Percentiles rank a stretch among this genome's conserved stretches.
phyloP scores from a whole-genome alignment of 2,329 filamentous ascomycete species.

The Phialocephala subalpina region DNA sequence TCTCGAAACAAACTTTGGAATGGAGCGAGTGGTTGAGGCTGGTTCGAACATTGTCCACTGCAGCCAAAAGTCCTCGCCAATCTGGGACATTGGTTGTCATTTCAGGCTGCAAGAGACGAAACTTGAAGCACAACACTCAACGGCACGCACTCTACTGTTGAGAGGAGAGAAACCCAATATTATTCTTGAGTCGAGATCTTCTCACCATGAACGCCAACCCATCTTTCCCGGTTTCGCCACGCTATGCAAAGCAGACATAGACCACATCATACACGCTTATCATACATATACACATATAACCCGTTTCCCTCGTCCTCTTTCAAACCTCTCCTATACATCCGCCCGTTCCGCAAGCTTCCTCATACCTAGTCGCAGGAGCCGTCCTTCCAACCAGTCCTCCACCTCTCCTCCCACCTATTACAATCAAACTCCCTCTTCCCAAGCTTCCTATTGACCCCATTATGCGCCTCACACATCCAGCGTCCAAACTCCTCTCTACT shows the following conservation, averaged over 20 bases:
- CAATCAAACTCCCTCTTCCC: slow-evolving; percentile 95
- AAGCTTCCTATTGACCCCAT: slow-evolving; percentile 87
- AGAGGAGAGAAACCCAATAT: slow-evolving; percentile 2
- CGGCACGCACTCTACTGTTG: not conserved
- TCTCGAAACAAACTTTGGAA: too few species aligned
- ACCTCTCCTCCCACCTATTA: slow-evolving; percentile 88
- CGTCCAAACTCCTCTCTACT: slow-evolving; percentile 75
- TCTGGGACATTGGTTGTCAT: too few species aligned
- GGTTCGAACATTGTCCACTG: not conserved
- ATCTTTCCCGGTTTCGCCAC: not conserved
- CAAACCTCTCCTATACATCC: not conserved
- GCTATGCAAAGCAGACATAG: not conserved
- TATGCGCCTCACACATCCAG: slow-evolving; percentile 88
- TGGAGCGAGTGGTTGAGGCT: too few species aligned
- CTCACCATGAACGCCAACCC: not conserved
- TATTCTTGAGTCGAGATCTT: slow-evolving; percentile 7
- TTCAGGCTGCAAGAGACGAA: not conserved
- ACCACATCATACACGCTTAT: not conserved
- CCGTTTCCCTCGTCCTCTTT: not conserved
- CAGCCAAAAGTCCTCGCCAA: too few species aligned
- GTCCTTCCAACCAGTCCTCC: slow-evolving; percentile 88
- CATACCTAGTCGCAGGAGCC: slow-evolving; percentile 67
- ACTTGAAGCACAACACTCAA: not conserved
- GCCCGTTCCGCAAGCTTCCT: not conserved
- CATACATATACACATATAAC: not conserved